Conservation (phyloP, 208 protist species). For the Acanthamoeba lenticulata region DNA sequence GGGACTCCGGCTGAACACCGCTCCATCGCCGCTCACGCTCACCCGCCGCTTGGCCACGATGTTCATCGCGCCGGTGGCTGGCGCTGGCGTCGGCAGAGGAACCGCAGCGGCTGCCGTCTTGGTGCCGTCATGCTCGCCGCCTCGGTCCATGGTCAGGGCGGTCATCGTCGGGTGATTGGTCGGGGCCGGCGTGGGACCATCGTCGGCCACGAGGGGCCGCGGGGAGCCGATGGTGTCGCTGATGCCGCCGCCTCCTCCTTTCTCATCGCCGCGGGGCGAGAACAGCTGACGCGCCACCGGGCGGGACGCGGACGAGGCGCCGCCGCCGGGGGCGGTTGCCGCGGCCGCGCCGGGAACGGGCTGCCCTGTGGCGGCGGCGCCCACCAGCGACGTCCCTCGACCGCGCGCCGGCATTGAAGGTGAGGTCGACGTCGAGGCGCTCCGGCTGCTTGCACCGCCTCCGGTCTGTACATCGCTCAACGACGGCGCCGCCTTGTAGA, state of each 20-base stretch:
- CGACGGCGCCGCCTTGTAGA: constrained; percentile 25
- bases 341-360: no score
- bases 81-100: not conserved
- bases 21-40: constrained; percentile 13
- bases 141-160: constrained; percentile 26
- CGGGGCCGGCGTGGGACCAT: not conserved
- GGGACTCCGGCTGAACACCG: constrained; percentile 2
- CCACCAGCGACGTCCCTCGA: not conserved
- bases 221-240: not conserved
- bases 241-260: not conserved
- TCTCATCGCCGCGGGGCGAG: constrained; percentile 2
- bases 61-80: not conserved
- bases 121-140: not conserved
- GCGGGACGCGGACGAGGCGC: not conserved
- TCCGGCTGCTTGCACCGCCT: no score
- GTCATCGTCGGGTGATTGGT: constrained; percentile 26
- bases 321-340: no score
- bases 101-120: not conserved
- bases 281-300: constrained; percentile 38
- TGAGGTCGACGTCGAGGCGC: not conserved
- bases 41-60: constrained; percentile 19
- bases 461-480: constrained; percentile 30
- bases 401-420: not conserved
- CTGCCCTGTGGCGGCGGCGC: not conserved
- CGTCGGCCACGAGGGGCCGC: not conserved